A percentile compares a stretch with the other conserved stretches of the same genome.
Conservation (phyloP, 1,139 yeast genomes). For the Pneumocystis oryctolagi region DNA sequence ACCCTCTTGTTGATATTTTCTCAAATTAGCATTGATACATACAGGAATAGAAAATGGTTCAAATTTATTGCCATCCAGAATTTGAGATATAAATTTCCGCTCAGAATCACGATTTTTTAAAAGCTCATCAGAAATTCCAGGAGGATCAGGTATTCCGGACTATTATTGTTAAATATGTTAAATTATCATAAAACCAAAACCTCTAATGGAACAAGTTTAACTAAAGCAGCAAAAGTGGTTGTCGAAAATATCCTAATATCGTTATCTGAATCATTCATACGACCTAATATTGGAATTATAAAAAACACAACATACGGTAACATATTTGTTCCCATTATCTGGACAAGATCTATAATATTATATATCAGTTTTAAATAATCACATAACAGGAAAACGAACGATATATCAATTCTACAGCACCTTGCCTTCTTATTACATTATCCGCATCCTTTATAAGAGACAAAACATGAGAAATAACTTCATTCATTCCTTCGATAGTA, state of each 20-base stretch:
- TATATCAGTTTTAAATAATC: background rate
- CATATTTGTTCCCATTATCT: slow-evolving; percentile 74
- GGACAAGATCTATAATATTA: slow-evolving; percentile 36
- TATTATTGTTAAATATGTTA: slow-evolving; percentile 22
- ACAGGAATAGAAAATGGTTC: slow-evolving; percentile 81
- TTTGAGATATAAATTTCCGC: slow-evolving; percentile 86
- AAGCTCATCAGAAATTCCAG: slow-evolving; percentile 72
- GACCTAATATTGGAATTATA: slow-evolving; percentile 88
- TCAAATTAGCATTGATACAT: slow-evolving; percentile 76
- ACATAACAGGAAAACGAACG: slow-evolving; percentile 21
- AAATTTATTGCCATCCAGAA: slow-evolving; percentile 95
- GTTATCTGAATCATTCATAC: slow-evolving; percentile 91
- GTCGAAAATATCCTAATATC: slow-evolving; percentile 87
- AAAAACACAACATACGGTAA: slow-evolving; percentile 89
- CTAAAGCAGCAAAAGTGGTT: slow-evolving; percentile 90
- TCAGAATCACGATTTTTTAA: slow-evolving; percentile 84
- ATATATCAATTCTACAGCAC: slow-evolving; percentile 82
- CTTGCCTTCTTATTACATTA: slow-evolving; percentile 68
- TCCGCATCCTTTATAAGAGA: slow-evolving; percentile 75
- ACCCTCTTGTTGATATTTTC: slow-evolving; percentile 96
- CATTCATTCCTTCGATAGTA: slow-evolving; percentile 63
- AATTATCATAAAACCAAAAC: slow-evolving; percentile 2
- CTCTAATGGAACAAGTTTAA: slow-evolving; percentile 87
- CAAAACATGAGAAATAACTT: slow-evolving; percentile 58
- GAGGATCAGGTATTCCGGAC: slow-evolving; percentile 89